phyloP scores from a whole-genome alignment of 306 rosid species.

The Sechiopsis laciniata region DNA sequence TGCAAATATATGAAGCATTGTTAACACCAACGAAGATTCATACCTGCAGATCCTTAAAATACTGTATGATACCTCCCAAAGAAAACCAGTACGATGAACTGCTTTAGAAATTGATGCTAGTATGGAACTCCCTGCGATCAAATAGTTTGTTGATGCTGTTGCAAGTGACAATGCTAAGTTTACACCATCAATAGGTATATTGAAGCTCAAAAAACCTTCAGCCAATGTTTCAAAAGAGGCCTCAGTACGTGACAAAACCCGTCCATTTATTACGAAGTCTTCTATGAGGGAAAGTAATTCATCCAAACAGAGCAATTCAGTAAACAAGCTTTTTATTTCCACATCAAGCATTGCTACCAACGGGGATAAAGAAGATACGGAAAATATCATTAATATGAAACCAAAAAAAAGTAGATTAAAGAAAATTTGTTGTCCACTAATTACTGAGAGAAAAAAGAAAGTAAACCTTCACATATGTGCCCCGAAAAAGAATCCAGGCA shows the following conservation, averaged over 20 bases:
- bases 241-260: constrained; percentile 28
- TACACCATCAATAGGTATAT: constrained; percentile 29
- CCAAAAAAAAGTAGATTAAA: background rate
- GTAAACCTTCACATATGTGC: constrained; percentile 50
- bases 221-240: constrained; percentile 22
- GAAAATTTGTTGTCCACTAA: background rate
- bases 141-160: constrained; percentile 53
- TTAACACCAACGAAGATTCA: constrained; percentile 44
- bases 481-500: constrained; percentile 53
- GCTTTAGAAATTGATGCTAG: constrained; percentile 64
- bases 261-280: constrained; percentile 51
- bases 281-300: constrained; percentile 50
- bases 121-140: constrained; percentile 67
- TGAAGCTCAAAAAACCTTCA: constrained; percentile 26
- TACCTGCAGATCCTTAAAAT: constrained; percentile 40
- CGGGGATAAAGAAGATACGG: constrained; percentile 13
- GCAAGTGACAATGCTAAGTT: constrained; percentile 27
- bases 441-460: constrained; percentile 10
- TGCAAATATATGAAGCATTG: constrained; percentile 62
- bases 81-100: constrained; percentile 38
- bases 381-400: constrained; percentile 22
- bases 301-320: constrained; percentile 37
- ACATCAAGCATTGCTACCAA: constrained; percentile 48
- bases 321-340: constrained; percentile 37
- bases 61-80: constrained; percentile 55